These are phyloP conservation scores for Porogramme epimiltina DNA, from an alignment of 1,284 basidiomycete species.

Conservation along the genomic window DNA sequence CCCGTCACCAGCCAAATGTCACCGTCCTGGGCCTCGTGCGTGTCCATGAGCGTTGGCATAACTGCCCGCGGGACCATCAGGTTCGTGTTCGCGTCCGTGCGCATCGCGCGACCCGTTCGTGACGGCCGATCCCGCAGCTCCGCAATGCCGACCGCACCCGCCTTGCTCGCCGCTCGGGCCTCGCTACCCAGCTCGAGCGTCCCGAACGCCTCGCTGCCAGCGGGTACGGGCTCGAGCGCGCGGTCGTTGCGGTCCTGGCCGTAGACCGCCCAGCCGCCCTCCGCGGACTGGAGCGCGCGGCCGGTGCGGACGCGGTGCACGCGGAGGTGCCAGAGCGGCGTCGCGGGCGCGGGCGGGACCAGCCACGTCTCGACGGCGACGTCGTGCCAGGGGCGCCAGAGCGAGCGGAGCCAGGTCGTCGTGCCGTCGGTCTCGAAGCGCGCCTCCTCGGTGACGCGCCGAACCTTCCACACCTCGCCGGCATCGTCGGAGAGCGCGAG, in stretches of 20 bases:
- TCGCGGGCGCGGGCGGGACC: slow-evolving; percentile 56
- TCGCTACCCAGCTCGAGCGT: slow-evolving; percentile 44
- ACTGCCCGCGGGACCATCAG: slow-evolving; percentile 70
- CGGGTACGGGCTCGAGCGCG: slow-evolving; percentile 46
- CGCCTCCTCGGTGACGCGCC: slow-evolving; percentile 64
- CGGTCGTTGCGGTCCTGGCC: slow-evolving; percentile 67
- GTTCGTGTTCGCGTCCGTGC: slow-evolving; percentile 76
- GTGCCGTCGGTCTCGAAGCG: slow-evolving; percentile 47
- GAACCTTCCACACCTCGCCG: slow-evolving; percentile 72
- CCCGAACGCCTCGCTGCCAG: slow-evolving; percentile 45
- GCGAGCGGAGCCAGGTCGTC: slow-evolving; percentile 54
- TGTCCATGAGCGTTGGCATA: slow-evolving; percentile 62
- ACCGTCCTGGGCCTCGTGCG: slow-evolving; percentile 41
- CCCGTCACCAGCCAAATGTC: slow-evolving; percentile 68
- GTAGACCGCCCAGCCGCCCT: slow-evolving; percentile 74
- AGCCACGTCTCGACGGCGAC: slow-evolving; percentile 79
- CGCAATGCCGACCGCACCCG: slow-evolving; percentile 64
- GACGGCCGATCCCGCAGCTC: slow-evolving; percentile 42
- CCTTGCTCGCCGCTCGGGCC: slow-evolving; percentile 58
- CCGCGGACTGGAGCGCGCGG: slow-evolving; percentile 56
- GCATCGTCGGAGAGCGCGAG: slow-evolving; percentile 68
- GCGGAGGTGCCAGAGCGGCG: slow-evolving; percentile 70
- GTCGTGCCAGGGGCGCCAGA: slow-evolving; percentile 76
- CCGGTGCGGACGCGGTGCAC: slow-evolving; percentile 63
- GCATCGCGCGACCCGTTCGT: slow-evolving; percentile 50